A percentile compares a stretch with the other conserved stretches of the same genome.
phyloP scores from a whole-genome alignment of 179 eudicot genomes.

The Sideroxylon spinosum region DNA sequence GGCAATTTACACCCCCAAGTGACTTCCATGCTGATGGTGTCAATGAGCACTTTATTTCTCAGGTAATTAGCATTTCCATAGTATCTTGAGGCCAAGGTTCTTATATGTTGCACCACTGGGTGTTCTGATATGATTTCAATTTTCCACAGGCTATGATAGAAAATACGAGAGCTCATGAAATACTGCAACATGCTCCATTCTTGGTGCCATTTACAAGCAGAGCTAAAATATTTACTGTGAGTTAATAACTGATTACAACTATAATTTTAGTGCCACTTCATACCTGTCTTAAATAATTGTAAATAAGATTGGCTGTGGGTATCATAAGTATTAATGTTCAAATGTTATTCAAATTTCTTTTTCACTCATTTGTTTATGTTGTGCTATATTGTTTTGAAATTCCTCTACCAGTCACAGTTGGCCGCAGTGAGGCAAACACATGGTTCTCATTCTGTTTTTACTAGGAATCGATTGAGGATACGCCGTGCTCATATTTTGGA shows the following conservation, averaged over 20 bases:
- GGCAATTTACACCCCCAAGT: slow-evolving; percentile 75
- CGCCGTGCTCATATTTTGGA: slow-evolving; percentile 88
- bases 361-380: slow-evolving; percentile 2
- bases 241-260: slow-evolving; percentile 26
- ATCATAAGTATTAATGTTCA: background rate
- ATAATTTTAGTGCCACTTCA: background rate
- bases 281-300: background rate
- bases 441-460: slow-evolving; percentile 49
- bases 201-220: slow-evolving; percentile 93
- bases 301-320: background rate
- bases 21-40: slow-evolving; percentile 96
- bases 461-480: slow-evolving; percentile 72
- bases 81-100: background rate
- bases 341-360: background rate
- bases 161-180: slow-evolving; percentile 72
- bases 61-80: slow-evolving; percentile 45
- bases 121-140: slow-evolving; percentile 11
- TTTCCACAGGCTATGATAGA: slow-evolving; percentile 74
- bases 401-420: slow-evolving; percentile 56
- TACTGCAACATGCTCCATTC: slow-evolving; percentile 86
- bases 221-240: slow-evolving; percentile 84
- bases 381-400: slow-evolving; percentile 13
- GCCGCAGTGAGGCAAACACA: slow-evolving; percentile 58
- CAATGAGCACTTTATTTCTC: slow-evolving; percentile 80
- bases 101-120: slow-evolving; percentile 7